These are phyloP conservation scores for Salicornia ramosissima DNA, from an alignment of 148 eudicot species.

Conservation along the genomic window DNA sequence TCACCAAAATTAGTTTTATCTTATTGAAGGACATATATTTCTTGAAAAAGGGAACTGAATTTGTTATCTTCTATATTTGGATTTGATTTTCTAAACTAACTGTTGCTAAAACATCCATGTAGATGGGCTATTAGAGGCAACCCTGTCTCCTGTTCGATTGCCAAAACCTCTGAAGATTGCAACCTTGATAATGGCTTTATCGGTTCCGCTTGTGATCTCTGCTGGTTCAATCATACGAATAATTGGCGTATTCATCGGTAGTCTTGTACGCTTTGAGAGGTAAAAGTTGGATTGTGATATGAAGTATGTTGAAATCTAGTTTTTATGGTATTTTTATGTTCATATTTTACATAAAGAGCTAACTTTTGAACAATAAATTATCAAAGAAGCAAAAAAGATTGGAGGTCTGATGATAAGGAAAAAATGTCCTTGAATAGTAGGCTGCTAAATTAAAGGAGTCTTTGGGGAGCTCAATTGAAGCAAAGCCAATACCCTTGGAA, in stretches of 20 bases:
- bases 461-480: neutral
- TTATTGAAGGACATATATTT: no score
- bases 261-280: constrained; percentile 79
- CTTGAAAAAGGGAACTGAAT: neutral
- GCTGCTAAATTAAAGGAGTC: neutral
- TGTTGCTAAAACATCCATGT: constrained; percentile 17
- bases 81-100: neutral
- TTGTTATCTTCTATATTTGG: constrained; percentile 3
- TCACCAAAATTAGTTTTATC: no score
- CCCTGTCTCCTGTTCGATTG: constrained; percentile 73
- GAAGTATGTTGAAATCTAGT: neutral
- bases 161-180: constrained; percentile 81
- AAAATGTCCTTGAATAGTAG: neutral
- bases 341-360: neutral
- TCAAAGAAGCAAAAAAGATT: neutral
- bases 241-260: constrained; percentile 60
- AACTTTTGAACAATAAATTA: neutral
- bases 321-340: neutral
- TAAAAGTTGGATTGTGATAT: constrained; percentile 24
- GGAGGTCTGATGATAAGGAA: neutral
- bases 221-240: constrained; percentile 65
- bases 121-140: constrained; percentile 99
- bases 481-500: neutral
- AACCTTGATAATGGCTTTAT: constrained; percentile 67
- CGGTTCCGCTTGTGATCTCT: constrained; percentile 68